A percentile compares a stretch with the other conserved stretches of the same genome.
Conservation (phyloP, 352 stramenopile genomes). For the Phytophthora idaei region DNA sequence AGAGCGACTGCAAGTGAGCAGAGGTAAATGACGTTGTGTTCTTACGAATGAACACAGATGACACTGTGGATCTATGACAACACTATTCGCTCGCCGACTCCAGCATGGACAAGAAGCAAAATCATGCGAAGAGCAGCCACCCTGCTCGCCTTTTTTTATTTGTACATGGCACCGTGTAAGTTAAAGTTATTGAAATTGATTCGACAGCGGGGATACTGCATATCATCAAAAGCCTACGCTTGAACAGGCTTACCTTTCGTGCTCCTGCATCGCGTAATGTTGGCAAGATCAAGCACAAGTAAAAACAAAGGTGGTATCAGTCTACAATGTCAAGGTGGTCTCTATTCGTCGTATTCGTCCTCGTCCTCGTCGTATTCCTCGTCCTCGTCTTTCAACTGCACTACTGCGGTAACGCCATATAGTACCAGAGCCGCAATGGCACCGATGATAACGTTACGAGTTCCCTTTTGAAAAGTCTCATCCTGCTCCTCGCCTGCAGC, state of each 20-base stretch:
- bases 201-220: conserved; percentile 17
- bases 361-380: conserved; percentile 53
- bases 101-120: conserved; percentile 21
- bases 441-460: conserved; percentile 83
- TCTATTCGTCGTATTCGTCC: conserved; percentile 41
- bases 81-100: conserved; percentile 1
- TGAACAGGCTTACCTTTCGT: not conserved
- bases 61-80: conserved; percentile 53
- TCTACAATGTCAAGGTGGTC: conserved; percentile 2
- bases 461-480: conserved; percentile 72
- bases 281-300: not conserved
- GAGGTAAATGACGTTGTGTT: conserved; percentile 10
- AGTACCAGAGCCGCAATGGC: conserved; percentile 70
- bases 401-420: conserved; percentile 67
- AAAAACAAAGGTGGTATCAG: conserved; percentile 1
- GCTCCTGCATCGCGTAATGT: not conserved
- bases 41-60: conserved; percentile 30
- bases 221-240: not conserved
- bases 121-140: conserved; percentile 17
- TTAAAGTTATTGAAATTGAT: conserved; percentile 53
- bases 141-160: conserved; percentile 45
- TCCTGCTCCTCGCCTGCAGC: conserved; percentile 25
- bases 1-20: not conserved
- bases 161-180: conserved; percentile 48
- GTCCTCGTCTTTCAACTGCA: conserved; percentile 56